These are phyloP conservation scores for Plasmodium vinckei DNA, from an alignment of 169 alveolate genomes.

Conservation along the genomic window DNA sequence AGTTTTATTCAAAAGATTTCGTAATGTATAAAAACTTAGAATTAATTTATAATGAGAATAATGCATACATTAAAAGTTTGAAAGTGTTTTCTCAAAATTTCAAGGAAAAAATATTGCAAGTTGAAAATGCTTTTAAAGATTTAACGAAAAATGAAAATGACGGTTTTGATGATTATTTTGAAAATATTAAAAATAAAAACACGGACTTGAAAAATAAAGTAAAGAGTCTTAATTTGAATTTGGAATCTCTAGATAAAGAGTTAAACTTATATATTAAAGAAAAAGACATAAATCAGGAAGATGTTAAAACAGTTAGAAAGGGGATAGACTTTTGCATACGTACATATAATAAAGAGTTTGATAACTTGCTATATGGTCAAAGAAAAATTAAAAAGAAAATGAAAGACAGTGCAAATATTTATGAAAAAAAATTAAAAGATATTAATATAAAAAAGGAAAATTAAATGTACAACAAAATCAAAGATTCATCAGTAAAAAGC, in stretches of 20 bases:
- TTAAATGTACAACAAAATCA: background rate
- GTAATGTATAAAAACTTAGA: slow-evolving; percentile 59
- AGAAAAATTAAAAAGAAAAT: slow-evolving; percentile 60
- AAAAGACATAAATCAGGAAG: slow-evolving; percentile 25
- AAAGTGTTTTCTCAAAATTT: slow-evolving; percentile 45
- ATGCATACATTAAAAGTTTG: slow-evolving; percentile 54
- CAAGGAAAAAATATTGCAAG: slow-evolving; percentile 51
- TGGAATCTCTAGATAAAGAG: slow-evolving; percentile 41
- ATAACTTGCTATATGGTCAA: slow-evolving; percentile 40
- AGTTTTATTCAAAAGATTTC: slow-evolving; percentile 71
- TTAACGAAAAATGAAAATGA: slow-evolving; percentile 28
- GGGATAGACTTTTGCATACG: slow-evolving; percentile 44
- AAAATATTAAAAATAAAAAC: slow-evolving; percentile 47
- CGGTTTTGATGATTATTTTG: slow-evolving; percentile 47
- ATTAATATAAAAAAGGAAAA: slow-evolving; percentile 32
- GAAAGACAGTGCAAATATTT: slow-evolving; percentile 56
- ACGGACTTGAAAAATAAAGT: slow-evolving; percentile 32
- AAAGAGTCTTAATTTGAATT: slow-evolving; percentile 35
- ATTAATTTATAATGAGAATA: slow-evolving; percentile 59
- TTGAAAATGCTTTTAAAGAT: slow-evolving; percentile 27
- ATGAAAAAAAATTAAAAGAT: slow-evolving; percentile 67
- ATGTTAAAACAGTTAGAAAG: slow-evolving; percentile 35
- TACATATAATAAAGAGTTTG: slow-evolving; percentile 50
- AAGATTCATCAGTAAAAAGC: background rate
- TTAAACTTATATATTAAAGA: slow-evolving; percentile 28